These are phyloP conservation scores for Phytophthora boehmeriae DNA, from an alignment of 352 stramenopile species.

Conservation along the genomic window DNA sequence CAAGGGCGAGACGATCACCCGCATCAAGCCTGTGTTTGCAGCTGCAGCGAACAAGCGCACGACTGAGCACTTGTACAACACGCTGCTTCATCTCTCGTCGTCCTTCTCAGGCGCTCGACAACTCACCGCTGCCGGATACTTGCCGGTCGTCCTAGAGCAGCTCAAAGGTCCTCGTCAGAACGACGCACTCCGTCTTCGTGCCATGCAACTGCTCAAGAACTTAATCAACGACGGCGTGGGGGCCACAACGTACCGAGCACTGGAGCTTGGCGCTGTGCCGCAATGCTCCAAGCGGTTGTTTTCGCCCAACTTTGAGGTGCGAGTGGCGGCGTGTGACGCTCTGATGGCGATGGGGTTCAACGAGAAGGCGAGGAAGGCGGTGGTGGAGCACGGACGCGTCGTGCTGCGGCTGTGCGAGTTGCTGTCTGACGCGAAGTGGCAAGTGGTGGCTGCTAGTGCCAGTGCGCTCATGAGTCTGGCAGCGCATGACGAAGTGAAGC, in stretches of 20 bases:
- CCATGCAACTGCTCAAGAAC: conserved; percentile 65
- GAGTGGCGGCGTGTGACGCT: conserved; percentile 56
- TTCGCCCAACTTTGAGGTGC: conserved; percentile 42
- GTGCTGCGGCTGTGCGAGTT: conserved; percentile 59
- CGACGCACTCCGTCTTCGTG: conserved; percentile 46
- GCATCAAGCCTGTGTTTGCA: conserved; percentile 55
- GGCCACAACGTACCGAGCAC: conserved; percentile 46
- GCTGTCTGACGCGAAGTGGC: conserved; percentile 59
- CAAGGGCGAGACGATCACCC: conserved; percentile 39
- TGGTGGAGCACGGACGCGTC: conserved; percentile 57
- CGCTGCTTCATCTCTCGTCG: conserved; percentile 45
- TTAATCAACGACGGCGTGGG: conserved; percentile 70
- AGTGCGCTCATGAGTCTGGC: conserved; percentile 73
- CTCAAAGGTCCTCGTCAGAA: conserved; percentile 37
- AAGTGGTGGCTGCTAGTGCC: conserved; percentile 53
- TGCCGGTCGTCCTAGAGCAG: conserved; percentile 57
- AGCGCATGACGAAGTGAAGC: conserved; percentile 74
- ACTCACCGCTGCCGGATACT: conserved; percentile 53
- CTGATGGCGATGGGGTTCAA: conserved; percentile 61
- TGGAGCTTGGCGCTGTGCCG: conserved; percentile 60
- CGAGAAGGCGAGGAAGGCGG: conserved; percentile 62
- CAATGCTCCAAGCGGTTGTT: conserved; percentile 51
- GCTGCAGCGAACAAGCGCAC: conserved; percentile 32
- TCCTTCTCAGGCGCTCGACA: conserved; percentile 56
- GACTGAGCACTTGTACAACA: conserved; percentile 55